These are phyloP conservation scores for Eruca vesicaria DNA, from an alignment of 441 rosid genomes.

Conservation along the genomic window DNA sequence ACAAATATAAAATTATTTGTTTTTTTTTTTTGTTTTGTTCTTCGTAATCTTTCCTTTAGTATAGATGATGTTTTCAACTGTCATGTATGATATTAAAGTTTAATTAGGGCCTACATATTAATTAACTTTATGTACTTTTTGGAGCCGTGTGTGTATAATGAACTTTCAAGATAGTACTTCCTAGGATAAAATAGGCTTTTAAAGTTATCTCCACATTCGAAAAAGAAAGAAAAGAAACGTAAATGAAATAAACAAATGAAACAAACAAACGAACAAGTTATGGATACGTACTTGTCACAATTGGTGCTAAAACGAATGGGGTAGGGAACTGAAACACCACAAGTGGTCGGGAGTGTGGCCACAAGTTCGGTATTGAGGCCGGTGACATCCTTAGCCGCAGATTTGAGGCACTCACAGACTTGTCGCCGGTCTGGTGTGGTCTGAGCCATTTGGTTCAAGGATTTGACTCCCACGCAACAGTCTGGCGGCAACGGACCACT, in stretches of 20 bases:
- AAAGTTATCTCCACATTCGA: neutral
- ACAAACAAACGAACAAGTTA: neutral
- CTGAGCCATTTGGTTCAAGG: conserved; percentile 32
- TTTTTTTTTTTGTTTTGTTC: neutral
- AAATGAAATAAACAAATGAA: neutral
- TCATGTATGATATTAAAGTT: neutral
- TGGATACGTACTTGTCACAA: conserved; percentile 40
- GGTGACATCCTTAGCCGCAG: neutral
- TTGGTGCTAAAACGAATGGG: conserved; percentile 46
- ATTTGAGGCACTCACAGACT: conserved; percentile 50
- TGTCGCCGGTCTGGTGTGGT: conserved; percentile 48
- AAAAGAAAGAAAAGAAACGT: neutral
- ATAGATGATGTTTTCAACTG: neutral
- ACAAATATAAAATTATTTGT: neutral
- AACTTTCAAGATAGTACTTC: neutral
- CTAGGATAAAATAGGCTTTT: neutral
- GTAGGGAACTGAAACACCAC: conserved; percentile 52
- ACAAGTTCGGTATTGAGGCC: conserved; percentile 28
- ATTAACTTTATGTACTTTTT: neutral
- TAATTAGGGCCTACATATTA: neutral
- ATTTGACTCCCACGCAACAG: conserved; percentile 46
- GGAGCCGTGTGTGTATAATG: neutral
- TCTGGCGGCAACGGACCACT: conserved; percentile 14
- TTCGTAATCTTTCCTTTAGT: neutral
- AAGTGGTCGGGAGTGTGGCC: conserved; percentile 42